A percentile compares a stretch with the other conserved stretches of the same genome.
Conservation (phyloP, 2,329 filamentous ascomycete species). For the Verticillium nubilum region DNA sequence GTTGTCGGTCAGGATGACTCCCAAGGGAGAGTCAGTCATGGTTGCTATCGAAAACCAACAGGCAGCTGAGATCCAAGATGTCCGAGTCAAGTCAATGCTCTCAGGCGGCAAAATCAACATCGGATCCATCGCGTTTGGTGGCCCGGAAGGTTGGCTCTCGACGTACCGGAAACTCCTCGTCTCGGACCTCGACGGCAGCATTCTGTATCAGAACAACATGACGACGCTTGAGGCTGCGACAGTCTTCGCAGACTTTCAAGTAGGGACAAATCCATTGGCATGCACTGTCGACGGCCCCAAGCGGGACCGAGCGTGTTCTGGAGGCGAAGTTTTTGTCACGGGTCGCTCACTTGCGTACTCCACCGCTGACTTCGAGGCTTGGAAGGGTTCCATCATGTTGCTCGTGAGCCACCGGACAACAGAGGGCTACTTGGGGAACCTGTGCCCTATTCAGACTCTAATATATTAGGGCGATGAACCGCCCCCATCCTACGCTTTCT, state of each 20-base stretch:
- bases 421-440: slow-evolving; percentile 7
- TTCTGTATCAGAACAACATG: slow-evolving; percentile 4
- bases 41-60: slow-evolving; percentile 1
- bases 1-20: background rate
- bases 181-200: background rate
- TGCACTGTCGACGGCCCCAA: slow-evolving; percentile 9
- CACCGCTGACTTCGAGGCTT: background rate
- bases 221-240: background rate
- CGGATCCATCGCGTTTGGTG: slow-evolving; percentile 6
- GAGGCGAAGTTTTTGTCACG: slow-evolving; percentile 7
- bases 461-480: background rate
- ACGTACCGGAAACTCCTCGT: slow-evolving; percentile 1
- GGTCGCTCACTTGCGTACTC: slow-evolving; percentile 6
- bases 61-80: slow-evolving; percentile 3
- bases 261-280: slow-evolving; percentile 4
- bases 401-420: slow-evolving; percentile 5
- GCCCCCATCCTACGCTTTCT: slow-evolving; percentile 7
- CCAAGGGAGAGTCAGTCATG: background rate
- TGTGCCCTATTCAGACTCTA: slow-evolving; percentile 7
- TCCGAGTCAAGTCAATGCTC: slow-evolving; percentile 3
- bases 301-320: slow-evolving; percentile 6
- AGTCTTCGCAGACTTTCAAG: slow-evolving; percentile 6
- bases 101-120: slow-evolving; percentile 4
- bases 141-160: slow-evolving; percentile 5
- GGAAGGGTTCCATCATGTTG: slow-evolving; percentile 7